These are phyloP conservation scores for Trichaptum fuscoviolaceum DNA, from an alignment of 768 basidiomycete genomes.

Conservation along the genomic window DNA sequence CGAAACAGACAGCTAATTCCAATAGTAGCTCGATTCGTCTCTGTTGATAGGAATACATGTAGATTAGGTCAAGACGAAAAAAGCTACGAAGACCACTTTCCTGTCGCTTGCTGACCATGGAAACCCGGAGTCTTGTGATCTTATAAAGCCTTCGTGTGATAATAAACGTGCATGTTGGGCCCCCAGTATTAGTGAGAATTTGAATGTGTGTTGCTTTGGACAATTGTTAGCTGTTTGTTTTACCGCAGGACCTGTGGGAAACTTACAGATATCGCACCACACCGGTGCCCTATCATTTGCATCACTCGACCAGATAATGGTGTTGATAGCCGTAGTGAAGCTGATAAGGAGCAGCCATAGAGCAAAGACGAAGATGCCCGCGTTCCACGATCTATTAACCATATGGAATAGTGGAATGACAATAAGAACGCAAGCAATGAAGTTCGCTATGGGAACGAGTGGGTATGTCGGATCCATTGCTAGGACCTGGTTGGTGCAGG, in stretches of 20 bases:
- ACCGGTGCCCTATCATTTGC: conserved; percentile 28
- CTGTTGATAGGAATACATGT: background rate
- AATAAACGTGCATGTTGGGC: no score
- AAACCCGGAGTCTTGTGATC: conserved; percentile 44
- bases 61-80: background rate
- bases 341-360: conserved; percentile 24
- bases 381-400: conserved; percentile 16
- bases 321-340: conserved; percentile 28
- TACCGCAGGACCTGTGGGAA: background rate
- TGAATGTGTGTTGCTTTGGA: conserved; percentile 33
- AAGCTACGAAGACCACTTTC: conserved; percentile 15
- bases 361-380: no score
- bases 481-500: no score
- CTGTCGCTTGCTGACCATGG: conserved; percentile 45
- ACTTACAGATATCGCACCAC: conserved; percentile 56
- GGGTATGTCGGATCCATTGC: conserved; percentile 23
- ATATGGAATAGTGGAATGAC: conserved; percentile 53
- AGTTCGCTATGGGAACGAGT: conserved; percentile 31
- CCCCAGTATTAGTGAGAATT: conserved; percentile 28
- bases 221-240: background rate
- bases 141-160: conserved; percentile 43
- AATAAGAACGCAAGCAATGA: conserved; percentile 34
- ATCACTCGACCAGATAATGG: conserved; percentile 31
- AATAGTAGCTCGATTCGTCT: background rate
- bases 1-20: no score